These are phyloP conservation scores for Pseudomassariella vexata DNA, from an alignment of 2,329 filamentous ascomycete genomes.

Conservation along the genomic window DNA sequence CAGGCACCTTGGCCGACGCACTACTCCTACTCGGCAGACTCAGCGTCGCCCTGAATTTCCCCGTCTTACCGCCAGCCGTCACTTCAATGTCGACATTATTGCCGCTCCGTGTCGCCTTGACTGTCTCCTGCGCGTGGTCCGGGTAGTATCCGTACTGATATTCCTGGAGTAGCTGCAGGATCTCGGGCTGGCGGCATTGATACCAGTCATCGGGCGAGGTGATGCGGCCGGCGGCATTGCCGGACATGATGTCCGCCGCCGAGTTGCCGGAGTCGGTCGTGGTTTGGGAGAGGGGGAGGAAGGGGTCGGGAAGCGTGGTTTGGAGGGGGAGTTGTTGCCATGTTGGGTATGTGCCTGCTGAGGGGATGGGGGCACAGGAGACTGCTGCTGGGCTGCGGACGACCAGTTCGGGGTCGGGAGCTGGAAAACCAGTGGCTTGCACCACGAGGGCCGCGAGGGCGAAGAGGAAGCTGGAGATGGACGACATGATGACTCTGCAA, in stretches of 20 bases:
- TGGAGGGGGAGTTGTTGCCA: constrained; percentile 29
- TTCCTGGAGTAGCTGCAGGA: constrained; percentile 41
- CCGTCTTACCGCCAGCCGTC: constrained; percentile 35
- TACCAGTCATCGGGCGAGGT: constrained; percentile 41
- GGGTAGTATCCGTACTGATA: constrained; percentile 48
- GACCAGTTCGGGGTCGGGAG: background rate
- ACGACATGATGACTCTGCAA: constrained; percentile 28
- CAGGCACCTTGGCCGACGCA: constrained; percentile 29
- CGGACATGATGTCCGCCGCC: constrained; percentile 27
- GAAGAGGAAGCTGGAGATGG: too few relatives aligned
- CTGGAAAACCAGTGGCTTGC: background rate
- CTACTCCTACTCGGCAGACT: constrained; percentile 31
- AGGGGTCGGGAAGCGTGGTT: constrained; percentile 36
- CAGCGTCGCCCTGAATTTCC: constrained; percentile 36
- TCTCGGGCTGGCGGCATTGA: constrained; percentile 42
- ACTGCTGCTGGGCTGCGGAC: background rate
- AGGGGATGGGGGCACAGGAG: constrained; percentile 16
- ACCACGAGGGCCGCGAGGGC: background rate
- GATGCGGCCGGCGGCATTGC: constrained; percentile 35
- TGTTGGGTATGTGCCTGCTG: constrained; percentile 22
- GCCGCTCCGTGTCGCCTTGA: constrained; percentile 39
- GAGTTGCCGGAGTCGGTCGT: constrained; percentile 28
- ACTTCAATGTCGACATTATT: constrained; percentile 36
- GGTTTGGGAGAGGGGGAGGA: constrained; percentile 33
- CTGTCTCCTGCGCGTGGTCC: constrained; percentile 38